A percentile compares a stretch with the other conserved stretches of the same genome.
phyloP scores from a whole-genome alignment of 306 rosid genomes.

The Fragaria iinumae region DNA sequence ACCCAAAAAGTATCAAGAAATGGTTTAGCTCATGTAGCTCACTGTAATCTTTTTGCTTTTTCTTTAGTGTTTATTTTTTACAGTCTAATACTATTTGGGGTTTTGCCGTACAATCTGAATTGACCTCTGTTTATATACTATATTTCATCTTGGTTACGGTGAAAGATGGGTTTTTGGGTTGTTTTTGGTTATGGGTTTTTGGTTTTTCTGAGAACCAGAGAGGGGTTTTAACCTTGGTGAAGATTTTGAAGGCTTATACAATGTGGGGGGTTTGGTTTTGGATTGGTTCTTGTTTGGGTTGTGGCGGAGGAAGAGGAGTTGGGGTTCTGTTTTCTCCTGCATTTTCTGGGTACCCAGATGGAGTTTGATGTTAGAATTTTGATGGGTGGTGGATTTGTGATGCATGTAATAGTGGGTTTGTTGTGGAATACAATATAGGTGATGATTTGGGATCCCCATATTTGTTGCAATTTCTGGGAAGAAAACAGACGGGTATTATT shows the following conservation, averaged over 20 bases:
- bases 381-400: neutral
- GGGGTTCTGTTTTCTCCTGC: neutral
- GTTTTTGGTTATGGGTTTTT: neutral
- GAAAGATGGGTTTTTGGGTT: neutral
- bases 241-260: neutral
- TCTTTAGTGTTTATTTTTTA: neutral
- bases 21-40: neutral
- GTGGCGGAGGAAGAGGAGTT: neutral
- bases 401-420: constrained; percentile 1
- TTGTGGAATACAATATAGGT: neutral
- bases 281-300: neutral
- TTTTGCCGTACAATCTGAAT: neutral
- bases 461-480: neutral
- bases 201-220: neutral
- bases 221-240: neutral
- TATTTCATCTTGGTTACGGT: neutral
- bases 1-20: neutral
- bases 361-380: neutral
- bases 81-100: neutral
- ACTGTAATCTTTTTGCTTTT: neutral
- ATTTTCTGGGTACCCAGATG: constrained; percentile 6
- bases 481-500: neutral
- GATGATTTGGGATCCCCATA: neutral
- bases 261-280: neutral
- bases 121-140: neutral